Evolutionary conservation across 495 filamentous ascomycete genomes (phyloP), one percentile per base, ranked within the genome.

Genomic region (Polyplosphaeria fusca): DNA sequence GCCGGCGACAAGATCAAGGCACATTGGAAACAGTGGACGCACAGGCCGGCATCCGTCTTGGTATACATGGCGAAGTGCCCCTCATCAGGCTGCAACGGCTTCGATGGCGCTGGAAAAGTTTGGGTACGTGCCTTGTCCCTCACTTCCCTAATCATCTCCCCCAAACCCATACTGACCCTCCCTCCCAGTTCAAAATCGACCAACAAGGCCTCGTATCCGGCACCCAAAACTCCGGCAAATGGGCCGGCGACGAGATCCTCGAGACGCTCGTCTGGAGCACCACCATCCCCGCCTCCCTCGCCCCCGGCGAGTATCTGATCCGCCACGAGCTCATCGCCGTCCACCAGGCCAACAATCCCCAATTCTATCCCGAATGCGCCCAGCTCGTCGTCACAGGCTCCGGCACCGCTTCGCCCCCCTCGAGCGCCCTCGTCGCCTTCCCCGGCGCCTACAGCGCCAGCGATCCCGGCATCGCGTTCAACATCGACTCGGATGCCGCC

Each of bases 301-400:
- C 50, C 2, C 43, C 65, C 4, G 65, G 65, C n/a, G 51, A 65
- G 23, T 65, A 66, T 40, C 57, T 68, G 5, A 57, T 68, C 46
- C 40, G 62, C 4, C 65, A 68, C 43, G 65, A 68, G 46, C 22
- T 66, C 11, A 19, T 68, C 3, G 65, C 58, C 5, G 23, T 65
- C 3, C 65, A 68, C 26, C 54, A 55, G 19, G 58, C 53, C 3
- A 61, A 61, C 24, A 67, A 67, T 26, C 59, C 55, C n/a, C 55
- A 67, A 39, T 60, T 74, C 60, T 76, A 74, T 48, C 61, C 73
- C 45, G 68, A 76, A 56, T 77, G 73, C 51, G 75, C 74, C 3
- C 72, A 77, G 59, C 44, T 77, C 22, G 70, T 60, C 27, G 68
- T 77, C 13, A 61, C 61, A 4, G 74, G 74, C 16, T 57, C 59